A percentile compares a stretch with the other conserved stretches of the same genome.
Evolutionary conservation across 345 rosid species (phyloP).

Genomic region (Gossypium thurberi): DNA sequence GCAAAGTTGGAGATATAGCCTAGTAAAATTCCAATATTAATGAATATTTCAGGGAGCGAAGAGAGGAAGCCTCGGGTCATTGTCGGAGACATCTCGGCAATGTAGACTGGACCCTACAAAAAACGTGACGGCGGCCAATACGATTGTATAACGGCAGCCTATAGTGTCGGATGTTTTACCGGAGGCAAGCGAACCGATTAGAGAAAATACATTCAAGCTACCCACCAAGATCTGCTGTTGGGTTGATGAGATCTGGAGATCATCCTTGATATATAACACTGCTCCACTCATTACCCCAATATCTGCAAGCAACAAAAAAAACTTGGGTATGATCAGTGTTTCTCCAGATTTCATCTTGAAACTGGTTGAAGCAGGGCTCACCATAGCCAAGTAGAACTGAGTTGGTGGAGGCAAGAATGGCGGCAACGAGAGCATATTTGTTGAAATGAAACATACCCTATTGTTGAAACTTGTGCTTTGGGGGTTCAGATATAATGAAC

Average conservation of each 20-base stretch:
- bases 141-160: constrained; percentile 51
- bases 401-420: constrained; percentile 53
- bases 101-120: constrained; percentile 47
- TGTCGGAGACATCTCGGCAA: constrained; percentile 46
- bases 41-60: constrained; percentile 55
- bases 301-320: constrained; percentile 21
- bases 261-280: constrained; percentile 35
- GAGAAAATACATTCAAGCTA: constrained; percentile 39
- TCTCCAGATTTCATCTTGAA: not conserved
- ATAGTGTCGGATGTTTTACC: constrained; percentile 57
- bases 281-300: constrained; percentile 75
- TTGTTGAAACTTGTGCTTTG: not conserved
- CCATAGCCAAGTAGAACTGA: constrained; percentile 58
- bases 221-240: constrained; percentile 55
- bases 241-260: constrained; percentile 37
- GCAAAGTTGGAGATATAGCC: constrained; percentile 44
- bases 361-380: constrained; percentile 14
- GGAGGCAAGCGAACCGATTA: constrained; percentile 46
- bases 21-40: constrained; percentile 38
- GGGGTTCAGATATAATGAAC: not conserved
- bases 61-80: constrained; percentile 45
- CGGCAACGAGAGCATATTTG: constrained; percentile 43
- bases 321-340: not conserved
- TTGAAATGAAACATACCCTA: constrained; percentile 20
- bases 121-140: constrained; percentile 44